Evolutionary conservation across 1,284 basidiomycete species (phyloP).

Genomic region (Earliella scabrosa): DNA sequence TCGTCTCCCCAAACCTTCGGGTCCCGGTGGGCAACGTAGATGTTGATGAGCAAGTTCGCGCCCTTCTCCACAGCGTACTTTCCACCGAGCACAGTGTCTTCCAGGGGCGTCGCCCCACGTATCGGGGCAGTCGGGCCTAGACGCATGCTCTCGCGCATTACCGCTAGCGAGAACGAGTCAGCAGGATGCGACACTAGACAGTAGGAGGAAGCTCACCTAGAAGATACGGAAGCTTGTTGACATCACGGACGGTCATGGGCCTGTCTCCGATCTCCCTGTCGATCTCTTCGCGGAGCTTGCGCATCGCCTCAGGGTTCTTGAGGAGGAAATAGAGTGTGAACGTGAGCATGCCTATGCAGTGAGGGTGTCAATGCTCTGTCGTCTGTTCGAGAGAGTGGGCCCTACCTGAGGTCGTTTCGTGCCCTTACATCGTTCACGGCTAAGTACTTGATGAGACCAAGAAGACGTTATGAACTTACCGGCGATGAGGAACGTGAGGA

Average conservation of each 20-base stretch:
- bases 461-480: conserved; percentile 36
- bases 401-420: conserved; percentile 49
- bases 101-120: conserved; percentile 38
- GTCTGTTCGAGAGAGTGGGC: not conserved
- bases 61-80: conserved; percentile 45
- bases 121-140: conserved; percentile 45
- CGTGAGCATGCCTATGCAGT: conserved; percentile 41
- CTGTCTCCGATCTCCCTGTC: conserved; percentile 46
- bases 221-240: conserved; percentile 49
- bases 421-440: too few relatives aligned
- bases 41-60: conserved; percentile 35
- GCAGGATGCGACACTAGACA: too few relatives aligned
- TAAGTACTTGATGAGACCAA: too few relatives aligned
- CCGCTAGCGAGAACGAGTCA: conserved; percentile 39
- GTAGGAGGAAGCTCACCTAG: conserved; percentile 29
- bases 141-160: conserved; percentile 52
- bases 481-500: conserved; percentile 56
- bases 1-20: conserved; percentile 52
- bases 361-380: not conserved
- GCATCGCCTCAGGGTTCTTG: conserved; percentile 46
- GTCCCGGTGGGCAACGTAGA: conserved; percentile 46
- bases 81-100: conserved; percentile 41
- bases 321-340: conserved; percentile 50
- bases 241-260: conserved; percentile 42
- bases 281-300: conserved; percentile 51